Evolutionary conservation across 257 asterid species (phyloP), one percentile per base, ranked within the genome.

Genomic region (Gynochthodes officinalis): DNA sequence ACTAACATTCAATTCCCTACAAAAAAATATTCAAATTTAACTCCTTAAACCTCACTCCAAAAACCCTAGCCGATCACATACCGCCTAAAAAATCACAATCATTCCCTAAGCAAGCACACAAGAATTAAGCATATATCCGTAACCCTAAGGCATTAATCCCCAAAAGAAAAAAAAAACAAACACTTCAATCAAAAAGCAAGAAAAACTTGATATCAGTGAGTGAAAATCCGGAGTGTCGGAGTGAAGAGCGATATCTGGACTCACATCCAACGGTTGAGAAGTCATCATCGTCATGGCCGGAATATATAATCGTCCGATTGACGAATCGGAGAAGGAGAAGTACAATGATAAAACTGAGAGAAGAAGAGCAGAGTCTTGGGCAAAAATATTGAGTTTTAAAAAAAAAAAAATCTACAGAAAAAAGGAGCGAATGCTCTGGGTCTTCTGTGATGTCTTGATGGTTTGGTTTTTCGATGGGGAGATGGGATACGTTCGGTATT

Each of bases 261-360:
- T 81, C 78, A 86, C 98, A 84, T 90, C 96, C 82, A 86, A 76
- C 72, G 96, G 95, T 75, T 84, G 98, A 30, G 90, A 94, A 84
- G 90, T 84, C 84, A 83, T 75, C 94, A 89, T 80, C 82, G 97
- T 91, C 96, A 91, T 94, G 80, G 72, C 84, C 78, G 82, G 69
- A 76, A 65, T 70, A 81, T 32, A 60, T 50, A 70, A 74, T 78
- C 85, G 80, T 76, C 79, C 86, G 90, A 90, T 88, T 87, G 87
- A 83, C 76, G 60, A 82, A 81, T 79, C 82, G 52, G 83, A 80
- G 85, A 71, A 74, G 70, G 58, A 63, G 72, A 32, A 73, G 37
- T 14, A 39, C 44, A 63, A 69, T 77, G 79, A 67, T 64, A 63
- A 68, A 52, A 50, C 53, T 30, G 54, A n/a, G 61, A 43, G 72